Conservation (phyloP, 106 monocot species). For the Acorus calamus region DNA sequence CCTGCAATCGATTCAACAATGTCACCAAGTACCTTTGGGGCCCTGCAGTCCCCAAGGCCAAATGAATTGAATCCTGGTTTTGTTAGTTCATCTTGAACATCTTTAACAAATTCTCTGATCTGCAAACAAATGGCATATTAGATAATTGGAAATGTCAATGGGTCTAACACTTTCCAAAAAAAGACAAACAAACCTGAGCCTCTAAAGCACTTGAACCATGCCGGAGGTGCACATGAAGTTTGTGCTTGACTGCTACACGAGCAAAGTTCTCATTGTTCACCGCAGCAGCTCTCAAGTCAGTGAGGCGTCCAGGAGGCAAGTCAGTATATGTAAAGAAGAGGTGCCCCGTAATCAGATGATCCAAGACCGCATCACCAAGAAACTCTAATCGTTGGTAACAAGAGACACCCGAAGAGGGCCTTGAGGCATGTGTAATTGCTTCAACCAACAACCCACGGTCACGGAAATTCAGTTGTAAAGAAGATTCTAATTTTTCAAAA, state of each 20-base stretch:
- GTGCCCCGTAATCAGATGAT: constrained; percentile 85
- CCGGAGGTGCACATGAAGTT: constrained; percentile 77
- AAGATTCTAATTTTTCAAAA: constrained; percentile 67
- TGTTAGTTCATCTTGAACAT: constrained; percentile 67
- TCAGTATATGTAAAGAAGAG: constrained; percentile 85
- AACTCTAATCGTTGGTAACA: constrained; percentile 94
- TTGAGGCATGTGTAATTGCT: constrained; percentile 96
- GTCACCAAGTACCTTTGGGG: constrained; percentile 97
- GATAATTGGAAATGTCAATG: no score
- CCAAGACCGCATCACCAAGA: constrained; percentile 95
- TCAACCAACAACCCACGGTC: constrained; percentile 63
- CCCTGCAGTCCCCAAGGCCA: constrained; percentile 94
- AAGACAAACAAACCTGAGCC: constrained; percentile 48
- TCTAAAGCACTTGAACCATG: constrained; percentile 96
- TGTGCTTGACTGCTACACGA: constrained; percentile 86
- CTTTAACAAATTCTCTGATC: constrained; percentile 98
- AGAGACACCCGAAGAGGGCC: constrained; percentile 93
- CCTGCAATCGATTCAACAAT: constrained; percentile 97
- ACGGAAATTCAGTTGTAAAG: constrained; percentile 55
- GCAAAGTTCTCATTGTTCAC: constrained; percentile 99
- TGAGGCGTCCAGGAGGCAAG: constrained; percentile 85
- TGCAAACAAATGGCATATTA: constrained; percentile 6
- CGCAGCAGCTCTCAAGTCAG: constrained; percentile 91
- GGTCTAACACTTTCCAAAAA: neutral
- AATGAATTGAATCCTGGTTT: constrained; percentile 91